Percentiles rank a stretch among this genome's conserved stretches.
Evolutionary conservation across 768 basidiomycete genomes (phyloP).

Genomic region (Sutorius australiensis): DNA sequence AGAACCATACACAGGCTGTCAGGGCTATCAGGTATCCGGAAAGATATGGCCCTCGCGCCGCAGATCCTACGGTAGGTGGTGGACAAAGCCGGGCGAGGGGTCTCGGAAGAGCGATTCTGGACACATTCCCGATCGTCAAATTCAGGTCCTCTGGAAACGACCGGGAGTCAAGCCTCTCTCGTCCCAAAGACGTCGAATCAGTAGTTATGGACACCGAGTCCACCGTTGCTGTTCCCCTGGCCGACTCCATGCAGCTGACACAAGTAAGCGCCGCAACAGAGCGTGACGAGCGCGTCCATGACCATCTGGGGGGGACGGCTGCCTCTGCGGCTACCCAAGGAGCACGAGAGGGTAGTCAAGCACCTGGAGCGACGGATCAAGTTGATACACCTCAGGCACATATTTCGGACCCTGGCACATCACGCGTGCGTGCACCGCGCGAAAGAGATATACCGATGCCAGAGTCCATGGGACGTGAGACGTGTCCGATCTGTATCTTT

Average conservation of each 20-base stretch:
- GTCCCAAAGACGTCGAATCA: conserved; percentile 34
- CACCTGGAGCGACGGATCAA: conserved; percentile 8
- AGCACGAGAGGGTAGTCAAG: background rate
- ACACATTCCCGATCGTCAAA: conserved; percentile 93
- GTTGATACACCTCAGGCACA: background rate
- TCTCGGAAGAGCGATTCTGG: conserved; percentile 86
- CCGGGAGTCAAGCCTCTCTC: conserved; percentile 8
- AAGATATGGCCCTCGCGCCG: conserved; percentile 76
- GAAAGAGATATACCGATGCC: conserved; percentile 47
- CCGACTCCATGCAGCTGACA: conserved; percentile 10
- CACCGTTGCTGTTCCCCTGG: background rate
- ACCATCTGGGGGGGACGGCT: background rate
- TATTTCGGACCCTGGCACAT: background rate
- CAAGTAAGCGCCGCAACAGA: conserved; percentile 1
- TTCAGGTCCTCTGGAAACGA: conserved; percentile 46
- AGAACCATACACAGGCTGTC: conserved; percentile 55
- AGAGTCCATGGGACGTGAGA: conserved; percentile 71
- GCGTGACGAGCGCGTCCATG: background rate
- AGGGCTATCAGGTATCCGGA: conserved; percentile 88
- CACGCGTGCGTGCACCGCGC: background rate
- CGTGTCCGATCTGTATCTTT: conserved; percentile 92
- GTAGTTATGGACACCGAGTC: background rate
- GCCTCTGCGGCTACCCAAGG: background rate
- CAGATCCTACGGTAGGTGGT: conserved; percentile 25
- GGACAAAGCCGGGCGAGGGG: conserved; percentile 76